Evolutionary conservation across 1,284 basidiomycete genomes (phyloP), one percentile per base, ranked within the genome.

Genomic region (Fomitopsis pinicola): DNA sequence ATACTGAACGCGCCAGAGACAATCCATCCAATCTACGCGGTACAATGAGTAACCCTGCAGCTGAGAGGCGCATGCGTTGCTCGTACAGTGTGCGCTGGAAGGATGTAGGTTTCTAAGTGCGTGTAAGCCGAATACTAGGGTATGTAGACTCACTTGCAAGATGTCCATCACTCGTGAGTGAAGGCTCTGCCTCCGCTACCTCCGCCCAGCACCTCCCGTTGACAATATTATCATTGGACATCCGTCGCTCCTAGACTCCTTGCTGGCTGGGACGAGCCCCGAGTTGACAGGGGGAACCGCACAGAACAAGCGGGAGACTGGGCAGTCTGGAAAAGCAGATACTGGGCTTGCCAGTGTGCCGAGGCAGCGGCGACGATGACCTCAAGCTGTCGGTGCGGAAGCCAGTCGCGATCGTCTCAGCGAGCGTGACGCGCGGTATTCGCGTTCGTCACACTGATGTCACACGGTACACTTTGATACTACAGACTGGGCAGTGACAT

Each of bases 21-120:
- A 54, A 92, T 82, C 89, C 89, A 92, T 2, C 91, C 91, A 62
- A 91, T 81, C 84, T 89, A 58, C n/a, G 19, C 14, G 50, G 46
- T 35, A 48, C 46, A 42, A 55, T 3, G 15, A 19, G 35, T 8
- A 4, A 33, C 26, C 10, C 44, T n/a, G 19, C 45, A 33, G 30
- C 30, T 33, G 30, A 33, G 30, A 33, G 7, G 10, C 14, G 46
- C 8, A 42, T 42, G 45, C 28, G 40, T 58, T 22, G 42, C 3
- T 58, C 72, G 48, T 73, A 84, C 82, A 75, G 83, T 78, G 62
- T 83, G 80, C n/a, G 79, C 82, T 83, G 15, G 4, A 33, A 40
- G 38, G 15, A 48, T 33, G 8, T 33, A 33, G 8, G 30, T 33
- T 5, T 33, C 30, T 33, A 0, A 33, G 30, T 48, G 7, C 42